Base-by-base conservation (phyloP, 164 flowering plant species). In the Umbilicus rupestris region DNA sequence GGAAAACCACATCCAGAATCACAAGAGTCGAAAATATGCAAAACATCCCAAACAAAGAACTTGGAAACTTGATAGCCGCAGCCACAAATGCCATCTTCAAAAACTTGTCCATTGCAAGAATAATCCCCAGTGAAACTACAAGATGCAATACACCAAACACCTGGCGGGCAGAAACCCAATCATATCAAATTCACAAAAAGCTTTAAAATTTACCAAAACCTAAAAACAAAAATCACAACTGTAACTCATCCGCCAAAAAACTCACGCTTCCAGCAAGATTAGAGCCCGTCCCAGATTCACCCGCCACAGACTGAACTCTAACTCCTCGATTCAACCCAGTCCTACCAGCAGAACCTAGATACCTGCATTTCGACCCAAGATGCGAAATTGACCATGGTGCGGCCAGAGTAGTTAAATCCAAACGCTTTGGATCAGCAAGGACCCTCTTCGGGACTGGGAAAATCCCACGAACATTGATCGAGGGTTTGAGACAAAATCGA, bases 41-140 rank as follows among this genome's bases (percentile, higher is more conserved):
- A 68, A 93, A 90, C 98, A 93, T 93, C 67, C 98, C 98, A 70
- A 93, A 90, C 20, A 90, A 73, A 10, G 96, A 94, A 68, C 98
- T 90, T 1, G 98, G 98, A 74, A 93, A 93, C 81, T 93, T 88
- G 55, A 90, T 90, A 2, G 98, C 80, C 19, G 89, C 92, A 0
- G 84, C 83, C 5, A 82, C 81, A 77, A 93, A 93, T 4, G 84
- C 92, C 79, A 71, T 58, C 74, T 93, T 89, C 78, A 93, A 75
- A 39, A 80, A 68, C 67, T 90, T 87, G 67, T 93, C 98, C 87
- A 78, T 78, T 1, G 92, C 91, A n/a, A 90, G 76, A 29, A 93
- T 77, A n/a, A 89, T 73, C 73, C 97, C 96, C 15, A 93, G 87
- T 3, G 98, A 89, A 8, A 87, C 82, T 22, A 82, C 72, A 79